Base-by-base conservation (phyloP, 169 alveolate species). In the Plasmodium chabaudi region DNA sequence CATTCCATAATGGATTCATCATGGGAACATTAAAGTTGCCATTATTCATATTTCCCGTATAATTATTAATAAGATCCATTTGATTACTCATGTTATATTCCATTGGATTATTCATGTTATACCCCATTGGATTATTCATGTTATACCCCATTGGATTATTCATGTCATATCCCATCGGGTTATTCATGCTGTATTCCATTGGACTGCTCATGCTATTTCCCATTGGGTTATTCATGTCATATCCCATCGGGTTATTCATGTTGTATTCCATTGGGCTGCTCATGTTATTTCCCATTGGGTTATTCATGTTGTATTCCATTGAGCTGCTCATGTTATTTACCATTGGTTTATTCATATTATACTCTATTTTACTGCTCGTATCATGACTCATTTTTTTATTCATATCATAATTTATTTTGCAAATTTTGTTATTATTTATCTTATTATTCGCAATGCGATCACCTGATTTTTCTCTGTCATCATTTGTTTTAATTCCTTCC, bases 191-290 rank as follows among this genome's bases (percentile, higher is more conserved):
- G 39, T 60, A 60, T 19, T 60, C 12, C 61, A 15, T 25, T 44
- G 71, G 71, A 15, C 1, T 59, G 19, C 7, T 72, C 87, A 72
- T 21, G 9, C 5, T 1, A 42, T 59, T 42, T 39, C 39, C 55
- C 25, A 27, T 65, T 15, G 17, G 56, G 10, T 42, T 39, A 19
- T 73, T 73, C 64, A 60, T 27, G 15, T 59, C 47, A 12, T 59
- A 60, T 42, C 15, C 55, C 10, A 19, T 59, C 5, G 56, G 42
- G 13, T 25, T 34, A 21, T 72, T 57, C 21, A 25, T 42, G 13
- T 72, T 56, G 17, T 72, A 27, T 13, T 10, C 71, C 71, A 72
- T 72, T 47, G 12, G 87, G 9, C 17, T 56, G 23, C 25, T 34
- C 56, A 72, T 13, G 25, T 10, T 19, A 51, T 74, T 15, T 12